Evolutionary conservation across 768 basidiomycete genomes (phyloP).

Genomic region (Porpolomopsis calyptriformis): DNA sequence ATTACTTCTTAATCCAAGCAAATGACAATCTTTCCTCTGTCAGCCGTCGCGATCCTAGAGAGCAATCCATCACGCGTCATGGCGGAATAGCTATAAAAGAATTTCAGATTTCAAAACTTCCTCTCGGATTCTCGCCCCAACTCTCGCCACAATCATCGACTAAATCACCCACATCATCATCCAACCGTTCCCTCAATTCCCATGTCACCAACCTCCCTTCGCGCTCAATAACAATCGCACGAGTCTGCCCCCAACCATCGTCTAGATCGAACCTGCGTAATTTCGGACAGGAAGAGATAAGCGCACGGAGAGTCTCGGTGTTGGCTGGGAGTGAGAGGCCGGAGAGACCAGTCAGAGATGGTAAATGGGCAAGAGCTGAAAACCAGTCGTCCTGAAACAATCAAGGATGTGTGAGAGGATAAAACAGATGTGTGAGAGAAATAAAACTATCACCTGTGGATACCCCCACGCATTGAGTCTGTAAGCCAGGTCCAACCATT

Average conservation of each 20-base stretch:
- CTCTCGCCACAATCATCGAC: not conserved
- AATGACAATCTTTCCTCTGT: no score
- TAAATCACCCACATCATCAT: not conserved
- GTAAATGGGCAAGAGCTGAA: not conserved
- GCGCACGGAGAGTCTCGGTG: not conserved
- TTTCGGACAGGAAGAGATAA: not conserved
- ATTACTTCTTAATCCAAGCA: no score
- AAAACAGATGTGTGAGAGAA: not conserved
- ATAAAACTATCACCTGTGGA: not conserved
- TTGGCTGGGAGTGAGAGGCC: not conserved
- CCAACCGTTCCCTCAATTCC: not conserved
- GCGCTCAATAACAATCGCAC: not conserved
- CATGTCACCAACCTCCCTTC: not conserved
- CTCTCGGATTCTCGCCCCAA: not conserved
- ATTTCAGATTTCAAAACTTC: not conserved
- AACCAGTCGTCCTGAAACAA: not conserved
- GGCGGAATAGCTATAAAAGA: no score
- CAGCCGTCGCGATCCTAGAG: no score
- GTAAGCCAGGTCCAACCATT: not conserved
- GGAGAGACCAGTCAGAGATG: not conserved
- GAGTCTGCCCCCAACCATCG: not conserved
- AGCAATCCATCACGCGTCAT: no score
- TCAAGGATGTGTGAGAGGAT: not conserved
- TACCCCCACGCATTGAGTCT: not conserved
- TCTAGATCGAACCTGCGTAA: not conserved